Evolutionary conservation across 768 basidiomycete species (phyloP), one percentile per base, ranked within the genome.

Genomic region (Agrocybe pediades): DNA sequence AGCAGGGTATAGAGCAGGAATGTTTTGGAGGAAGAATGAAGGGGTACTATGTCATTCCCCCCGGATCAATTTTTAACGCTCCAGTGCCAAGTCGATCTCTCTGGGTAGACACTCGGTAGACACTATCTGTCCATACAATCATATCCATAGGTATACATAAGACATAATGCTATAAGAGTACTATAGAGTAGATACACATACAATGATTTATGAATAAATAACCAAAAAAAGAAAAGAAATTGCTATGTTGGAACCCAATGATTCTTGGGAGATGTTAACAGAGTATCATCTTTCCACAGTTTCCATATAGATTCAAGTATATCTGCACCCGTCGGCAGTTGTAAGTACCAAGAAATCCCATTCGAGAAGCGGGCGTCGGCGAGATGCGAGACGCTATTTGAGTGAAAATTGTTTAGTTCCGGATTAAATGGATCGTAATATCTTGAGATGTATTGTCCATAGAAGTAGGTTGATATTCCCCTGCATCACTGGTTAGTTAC

Each of bases 381-480:
- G 62, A 70, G 66, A 61, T 64, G 70, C 55, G 64, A 73, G 48
- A 66, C 65, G 54, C 71, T 69, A 67, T 78, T 72, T 26, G 76
- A 76, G 59, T 74, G 75, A 51, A 69, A 74, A 52, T 67, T 65
- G 70, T 75, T 80, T 41, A 85, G 76, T 62, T 90, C 85, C 15
- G 87, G 85, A 65, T 88, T 82, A 70, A 88, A 83, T 52, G 90
- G 86, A 65, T 92, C 88, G 62, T 87, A 90, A 60, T 90, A 91
- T 54, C 81, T 85, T 55, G 84, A 87, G 61, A 90, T 74, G 68
- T 88, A 91, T 25, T 83, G 71, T 20, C 80, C 74, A 62, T 67
- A 75, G 41, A 86, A 82, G 44, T 73, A 76, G 25, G 67, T 65
- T 43, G 70, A 60, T 54, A 78, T 75, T 60, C 83, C 57, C 59